Percentiles rank a stretch among this genome's conserved stretches.
phyloP scores from a whole-genome alignment of 306 rosid genomes.

The Phaseolus lunatus region DNA sequence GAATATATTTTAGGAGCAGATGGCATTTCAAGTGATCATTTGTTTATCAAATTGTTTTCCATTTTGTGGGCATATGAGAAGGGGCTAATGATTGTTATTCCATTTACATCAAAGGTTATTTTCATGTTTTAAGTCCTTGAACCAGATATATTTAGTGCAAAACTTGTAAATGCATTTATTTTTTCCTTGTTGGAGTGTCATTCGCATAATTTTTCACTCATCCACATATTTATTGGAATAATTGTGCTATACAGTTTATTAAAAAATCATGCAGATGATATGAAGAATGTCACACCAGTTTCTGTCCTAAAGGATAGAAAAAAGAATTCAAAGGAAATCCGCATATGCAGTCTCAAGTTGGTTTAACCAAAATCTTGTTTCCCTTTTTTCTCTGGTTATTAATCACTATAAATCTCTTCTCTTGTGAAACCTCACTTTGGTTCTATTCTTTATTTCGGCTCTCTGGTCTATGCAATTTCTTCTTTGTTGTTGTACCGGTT shows the following conservation, averaged over 20 bases:
- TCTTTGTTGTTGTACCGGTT: too few species aligned
- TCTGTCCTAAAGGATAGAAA: conserved; percentile 89
- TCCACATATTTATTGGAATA: conserved; percentile 25
- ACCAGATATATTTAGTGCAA: conserved; percentile 98
- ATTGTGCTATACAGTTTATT: conserved; percentile 64
- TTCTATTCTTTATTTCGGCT: too few species aligned
- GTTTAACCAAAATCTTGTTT: conserved; percentile 32
- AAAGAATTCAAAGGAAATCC: conserved; percentile 91
- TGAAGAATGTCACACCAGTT: conserved; percentile 93
- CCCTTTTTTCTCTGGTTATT: too few species aligned
- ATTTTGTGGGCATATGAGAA: conserved; percentile 90
- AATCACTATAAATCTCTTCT: too few species aligned
- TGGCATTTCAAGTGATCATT: conserved; percentile 12
- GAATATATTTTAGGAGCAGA: neutral
- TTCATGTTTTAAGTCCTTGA: conserved; percentile 71
- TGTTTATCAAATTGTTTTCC: conserved; percentile 27
- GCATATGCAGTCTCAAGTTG: conserved; percentile 84
- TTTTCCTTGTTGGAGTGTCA: conserved; percentile 25
- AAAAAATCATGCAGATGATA: conserved; percentile 84
- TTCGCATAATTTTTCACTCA: neutral
- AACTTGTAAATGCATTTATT: conserved; percentile 92
- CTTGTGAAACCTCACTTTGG: too few species aligned
- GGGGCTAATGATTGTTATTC: conserved; percentile 98
- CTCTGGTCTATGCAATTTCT: too few species aligned
- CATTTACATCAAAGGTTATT: conserved; percentile 97